Base-by-base conservation (phyloP, 805 yeast genomes). In the Candida suzukii region DNA sequence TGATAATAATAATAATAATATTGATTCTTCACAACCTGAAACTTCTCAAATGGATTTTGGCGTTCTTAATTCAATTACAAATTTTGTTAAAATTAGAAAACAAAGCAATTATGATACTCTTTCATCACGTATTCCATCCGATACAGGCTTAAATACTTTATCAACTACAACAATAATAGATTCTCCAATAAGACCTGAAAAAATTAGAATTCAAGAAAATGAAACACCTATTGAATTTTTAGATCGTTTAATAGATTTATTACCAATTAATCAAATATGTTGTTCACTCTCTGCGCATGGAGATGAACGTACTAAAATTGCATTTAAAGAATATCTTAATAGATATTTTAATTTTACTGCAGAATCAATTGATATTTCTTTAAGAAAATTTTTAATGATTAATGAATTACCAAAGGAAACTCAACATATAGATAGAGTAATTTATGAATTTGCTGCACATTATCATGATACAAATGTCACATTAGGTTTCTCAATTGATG, bases 391-490 rank as follows among this genome's bases (percentile, higher is more conserved):
- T 39, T 57, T 84, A 33, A 67, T 78, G 64, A 61, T 69, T 37
- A 69, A 77, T 42, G 76, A 76, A 41, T 60, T 84, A 21, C 93
- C 93, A 0, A 71, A 68, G 46, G 93, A 84, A 52, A 66, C 87
- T 0, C 91, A 83, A 54, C 90, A 84, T 52, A 83, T 84, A 39
- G 91, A 84, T 50, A 64, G 88, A 37, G 69, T 81, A 3, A 60
- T 84, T 32, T 74, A 73, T 40, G 70, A 70, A 26, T 80, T 84
- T 57, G 72, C 84, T 10, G 54, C 52, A 24, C 67, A 72, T 20
- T 84, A 77, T 56, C 68, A 67, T 44, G 53, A 60, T 24, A 69
- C 56, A 41, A 72, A 74, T 45, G 64, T 66, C 0, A 53, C 52
- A 9, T 39, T 67, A 11, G 72, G 65, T 27, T 39, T 53, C n/a